phyloP scores from a whole-genome alignment of 352 stramenopile genomes.

The Phytophthora pistaciae region DNA sequence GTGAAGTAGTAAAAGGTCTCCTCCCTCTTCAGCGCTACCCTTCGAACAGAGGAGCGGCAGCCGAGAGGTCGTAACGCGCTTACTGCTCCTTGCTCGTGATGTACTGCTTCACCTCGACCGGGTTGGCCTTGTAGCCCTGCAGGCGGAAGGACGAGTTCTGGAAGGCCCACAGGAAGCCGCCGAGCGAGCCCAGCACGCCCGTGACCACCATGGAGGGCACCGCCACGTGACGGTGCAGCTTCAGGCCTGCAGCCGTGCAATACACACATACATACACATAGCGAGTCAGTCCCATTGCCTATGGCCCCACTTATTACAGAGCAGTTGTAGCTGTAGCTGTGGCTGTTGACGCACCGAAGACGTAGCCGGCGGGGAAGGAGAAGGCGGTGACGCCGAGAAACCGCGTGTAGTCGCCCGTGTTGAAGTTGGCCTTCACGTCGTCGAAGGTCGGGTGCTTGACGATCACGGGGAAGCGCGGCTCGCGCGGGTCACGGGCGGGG shows the following conservation, averaged over 20 bases:
- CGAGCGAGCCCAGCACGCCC: conserved; percentile 76
- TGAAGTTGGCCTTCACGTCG: conserved; percentile 80
- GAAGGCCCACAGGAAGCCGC: conserved; percentile 82
- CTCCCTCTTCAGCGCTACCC: neutral
- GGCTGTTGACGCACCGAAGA: conserved; percentile 64
- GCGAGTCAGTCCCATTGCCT: conserved; percentile 10
- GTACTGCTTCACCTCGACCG: conserved; percentile 70
- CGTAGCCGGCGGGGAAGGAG: conserved; percentile 82
- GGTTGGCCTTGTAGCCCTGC: conserved; percentile 76
- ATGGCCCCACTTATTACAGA: neutral
- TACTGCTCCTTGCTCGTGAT: conserved; percentile 55
- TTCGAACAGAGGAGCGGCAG: conserved; percentile 1
- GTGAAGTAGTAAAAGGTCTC: conserved; percentile 27
- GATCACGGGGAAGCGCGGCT: conserved; percentile 80
- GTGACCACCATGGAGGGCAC: conserved; percentile 82
- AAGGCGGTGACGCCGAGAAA: conserved; percentile 64
- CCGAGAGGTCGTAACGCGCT: neutral
- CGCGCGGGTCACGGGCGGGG: conserved; percentile 60
- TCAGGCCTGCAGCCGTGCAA: conserved; percentile 47
- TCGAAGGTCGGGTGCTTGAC: conserved; percentile 81
- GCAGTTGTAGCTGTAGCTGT: neutral
- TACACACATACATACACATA: neutral
- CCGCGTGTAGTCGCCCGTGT: conserved; percentile 66
- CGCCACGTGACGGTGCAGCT: conserved; percentile 70
- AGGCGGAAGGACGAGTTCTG: conserved; percentile 87